These are phyloP conservation scores for Cadophora luteo-olivacea DNA, from an alignment of 2,329 filamentous ascomycete genomes.

Conservation along the genomic window DNA sequence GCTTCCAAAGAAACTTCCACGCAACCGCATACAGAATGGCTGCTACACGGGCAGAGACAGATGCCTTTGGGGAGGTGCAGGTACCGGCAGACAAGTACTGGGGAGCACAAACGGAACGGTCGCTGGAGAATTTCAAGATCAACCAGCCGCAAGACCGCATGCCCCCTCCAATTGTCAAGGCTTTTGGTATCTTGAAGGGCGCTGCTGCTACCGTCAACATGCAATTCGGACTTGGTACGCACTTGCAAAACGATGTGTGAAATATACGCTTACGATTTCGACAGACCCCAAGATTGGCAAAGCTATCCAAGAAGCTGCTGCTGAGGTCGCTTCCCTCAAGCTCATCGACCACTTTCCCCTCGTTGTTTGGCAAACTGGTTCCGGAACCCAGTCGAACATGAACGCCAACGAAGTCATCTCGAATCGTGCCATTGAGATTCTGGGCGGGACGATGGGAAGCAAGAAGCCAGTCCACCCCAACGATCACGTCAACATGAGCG, in stretches of 20 bases:
- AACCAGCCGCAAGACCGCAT: constrained; percentile 99
- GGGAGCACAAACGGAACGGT: constrained; percentile 97
- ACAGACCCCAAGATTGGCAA: constrained; percentile 86
- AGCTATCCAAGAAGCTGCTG: constrained; percentile 93
- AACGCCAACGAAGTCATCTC: constrained; percentile 99
- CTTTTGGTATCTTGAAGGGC: constrained; percentile 97
- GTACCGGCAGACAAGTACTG: constrained; percentile 95
- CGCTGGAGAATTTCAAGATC: constrained; percentile 97
- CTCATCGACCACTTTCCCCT: constrained; percentile 97
- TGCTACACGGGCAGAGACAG: constrained; percentile 82
- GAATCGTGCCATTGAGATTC: constrained; percentile 97
- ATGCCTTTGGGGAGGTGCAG: constrained; percentile 97
- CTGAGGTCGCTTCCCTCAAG: constrained; percentile 92
- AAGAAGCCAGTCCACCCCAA: constrained; percentile 99
- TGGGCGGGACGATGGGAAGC: constrained; percentile 90
- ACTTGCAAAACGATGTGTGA: constrained; percentile 11
- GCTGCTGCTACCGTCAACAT: constrained; percentile 96
- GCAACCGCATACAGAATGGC: constrained; percentile 46
- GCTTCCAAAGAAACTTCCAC: constrained; percentile 41
- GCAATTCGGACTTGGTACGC: constrained; percentile 83
- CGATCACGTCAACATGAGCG: constrained; percentile 99
- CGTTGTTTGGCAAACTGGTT: constrained; percentile 99
- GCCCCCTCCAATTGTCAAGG: constrained; percentile 89
- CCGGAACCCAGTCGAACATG: constrained; percentile 98
- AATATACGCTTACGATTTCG: constrained; percentile 39